These are phyloP conservation scores for Vigna mungo DNA, from an alignment of 306 rosid genomes.

Conservation along the genomic window DNA sequence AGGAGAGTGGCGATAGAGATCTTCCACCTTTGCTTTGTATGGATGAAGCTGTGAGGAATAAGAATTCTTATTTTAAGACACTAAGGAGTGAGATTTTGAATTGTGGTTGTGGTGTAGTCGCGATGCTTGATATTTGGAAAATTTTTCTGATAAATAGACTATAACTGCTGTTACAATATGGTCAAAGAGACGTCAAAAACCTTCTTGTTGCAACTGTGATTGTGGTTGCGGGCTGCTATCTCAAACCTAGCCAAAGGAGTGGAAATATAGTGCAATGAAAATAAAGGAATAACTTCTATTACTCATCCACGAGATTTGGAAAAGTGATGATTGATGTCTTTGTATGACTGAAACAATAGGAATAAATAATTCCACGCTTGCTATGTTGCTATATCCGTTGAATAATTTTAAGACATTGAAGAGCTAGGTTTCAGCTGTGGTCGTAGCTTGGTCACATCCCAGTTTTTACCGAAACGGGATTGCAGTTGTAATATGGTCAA, in stretches of 20 bases:
- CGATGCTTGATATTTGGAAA: too few species aligned
- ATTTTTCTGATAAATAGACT: too few species aligned
- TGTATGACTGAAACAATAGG: background rate
- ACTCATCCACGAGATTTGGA: too few species aligned
- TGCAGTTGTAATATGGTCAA: background rate
- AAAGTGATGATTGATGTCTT: background rate
- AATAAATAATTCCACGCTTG: background rate
- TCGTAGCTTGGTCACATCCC: background rate
- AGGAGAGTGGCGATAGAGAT: constrained; percentile 11
- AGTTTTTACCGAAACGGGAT: background rate
- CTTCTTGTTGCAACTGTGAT: too few species aligned
- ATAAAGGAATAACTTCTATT: too few species aligned
- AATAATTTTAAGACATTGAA: background rate
- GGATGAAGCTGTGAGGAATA: background rate
- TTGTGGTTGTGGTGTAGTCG: too few species aligned
- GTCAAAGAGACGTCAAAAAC: too few species aligned
- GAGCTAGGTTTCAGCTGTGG: background rate
- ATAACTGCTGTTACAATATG: too few species aligned
- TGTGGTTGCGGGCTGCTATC: too few species aligned
- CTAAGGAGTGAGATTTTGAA: too few species aligned
- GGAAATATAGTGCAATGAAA: too few species aligned
- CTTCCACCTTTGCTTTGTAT: background rate
- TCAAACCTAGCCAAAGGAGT: too few species aligned
- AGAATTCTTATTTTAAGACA: background rate
- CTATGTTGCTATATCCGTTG: background rate